Evolutionary conservation across 2,329 filamentous ascomycete species (phyloP).

Genomic region (Epichloe sibirici): DNA sequence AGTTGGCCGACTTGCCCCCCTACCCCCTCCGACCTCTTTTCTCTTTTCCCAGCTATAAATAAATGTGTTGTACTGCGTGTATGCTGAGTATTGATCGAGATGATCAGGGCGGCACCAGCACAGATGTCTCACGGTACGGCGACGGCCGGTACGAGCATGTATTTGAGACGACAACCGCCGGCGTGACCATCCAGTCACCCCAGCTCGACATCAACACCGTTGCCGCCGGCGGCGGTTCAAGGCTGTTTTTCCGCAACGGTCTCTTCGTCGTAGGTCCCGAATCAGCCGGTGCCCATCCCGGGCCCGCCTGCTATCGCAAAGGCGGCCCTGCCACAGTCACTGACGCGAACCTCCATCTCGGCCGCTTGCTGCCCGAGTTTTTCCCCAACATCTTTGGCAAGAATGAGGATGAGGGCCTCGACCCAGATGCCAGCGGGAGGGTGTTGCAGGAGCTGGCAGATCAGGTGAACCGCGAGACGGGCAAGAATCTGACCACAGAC

Average conservation of each 20-base stretch:
- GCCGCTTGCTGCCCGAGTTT: slow-evolving; percentile 46
- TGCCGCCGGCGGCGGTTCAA: slow-evolving; percentile 61
- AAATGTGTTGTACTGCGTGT: too few species aligned
- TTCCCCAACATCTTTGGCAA: slow-evolving; percentile 49
- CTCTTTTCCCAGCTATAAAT: not conserved
- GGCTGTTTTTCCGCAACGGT: slow-evolving; percentile 59
- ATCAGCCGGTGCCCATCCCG: slow-evolving; percentile 57
- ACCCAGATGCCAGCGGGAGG: slow-evolving; percentile 25
- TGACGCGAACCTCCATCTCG: slow-evolving; percentile 59
- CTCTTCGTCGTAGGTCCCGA: slow-evolving; percentile 64
- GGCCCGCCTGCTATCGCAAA: slow-evolving; percentile 63
- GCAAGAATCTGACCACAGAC: slow-evolving; percentile 18
- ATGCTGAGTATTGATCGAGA: not conserved
- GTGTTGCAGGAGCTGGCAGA: slow-evolving; percentile 30
- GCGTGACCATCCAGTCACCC: slow-evolving; percentile 65
- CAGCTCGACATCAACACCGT: slow-evolving; percentile 77
- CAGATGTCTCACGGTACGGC: slow-evolving; percentile 59
- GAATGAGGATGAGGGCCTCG: slow-evolving; percentile 19
- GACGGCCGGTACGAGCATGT: slow-evolving; percentile 27
- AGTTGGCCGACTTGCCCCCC: not conserved
- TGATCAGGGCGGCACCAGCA: slow-evolving; percentile 49
- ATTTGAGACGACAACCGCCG: slow-evolving; percentile 68
- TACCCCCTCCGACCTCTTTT: not conserved
- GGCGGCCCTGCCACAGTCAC: slow-evolving; percentile 60
- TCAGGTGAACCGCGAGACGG: slow-evolving; percentile 24